phyloP scores from a whole-genome alignment of 148 eudicot genomes.

The Rhododendron henanense region DNA sequence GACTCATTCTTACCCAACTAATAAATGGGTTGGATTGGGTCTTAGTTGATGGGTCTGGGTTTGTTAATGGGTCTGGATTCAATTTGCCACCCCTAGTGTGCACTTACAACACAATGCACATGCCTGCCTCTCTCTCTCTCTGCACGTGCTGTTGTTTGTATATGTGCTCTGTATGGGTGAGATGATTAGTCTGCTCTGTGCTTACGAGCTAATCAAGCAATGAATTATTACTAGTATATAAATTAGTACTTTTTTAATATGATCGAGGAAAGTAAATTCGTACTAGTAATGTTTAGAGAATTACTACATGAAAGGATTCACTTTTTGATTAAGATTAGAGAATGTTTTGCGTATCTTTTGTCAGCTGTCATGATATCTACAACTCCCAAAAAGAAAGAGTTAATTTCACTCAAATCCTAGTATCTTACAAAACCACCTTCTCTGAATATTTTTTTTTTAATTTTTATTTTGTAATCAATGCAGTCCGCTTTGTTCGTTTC shows the following conservation, averaged over 20 bases:
- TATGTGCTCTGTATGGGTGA: constrained; percentile 16
- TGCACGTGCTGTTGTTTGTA: constrained; percentile 28
- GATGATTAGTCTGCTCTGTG: constrained; percentile 38
- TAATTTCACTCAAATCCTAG: not conserved
- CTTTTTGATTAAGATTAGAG: not conserved
- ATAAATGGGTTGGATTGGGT: too few species aligned
- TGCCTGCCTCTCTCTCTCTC: not conserved
- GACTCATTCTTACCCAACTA: too few species aligned
- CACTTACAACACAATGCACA: constrained; percentile 23
- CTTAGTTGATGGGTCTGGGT: too few species aligned
- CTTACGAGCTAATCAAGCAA: constrained; percentile 45
- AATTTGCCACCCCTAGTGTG: too few species aligned
- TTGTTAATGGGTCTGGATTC: too few species aligned
- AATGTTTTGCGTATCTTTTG: not conserved
- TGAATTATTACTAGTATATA: constrained; percentile 2
- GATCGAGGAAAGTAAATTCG: not conserved
- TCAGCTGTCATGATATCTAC: not conserved
- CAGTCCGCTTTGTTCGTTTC: not conserved
- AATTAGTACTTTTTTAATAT: not conserved
- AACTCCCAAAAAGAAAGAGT: not conserved
- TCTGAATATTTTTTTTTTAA: not conserved
- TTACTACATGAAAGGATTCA: too few species aligned
- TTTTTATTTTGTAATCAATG: not conserved
- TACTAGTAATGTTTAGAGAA: not conserved
- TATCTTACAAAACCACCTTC: not conserved